These are phyloP conservation scores for Hypoxylon sp. DNA, from an alignment of 2,329 filamentous ascomycete species.

Conservation along the genomic window DNA sequence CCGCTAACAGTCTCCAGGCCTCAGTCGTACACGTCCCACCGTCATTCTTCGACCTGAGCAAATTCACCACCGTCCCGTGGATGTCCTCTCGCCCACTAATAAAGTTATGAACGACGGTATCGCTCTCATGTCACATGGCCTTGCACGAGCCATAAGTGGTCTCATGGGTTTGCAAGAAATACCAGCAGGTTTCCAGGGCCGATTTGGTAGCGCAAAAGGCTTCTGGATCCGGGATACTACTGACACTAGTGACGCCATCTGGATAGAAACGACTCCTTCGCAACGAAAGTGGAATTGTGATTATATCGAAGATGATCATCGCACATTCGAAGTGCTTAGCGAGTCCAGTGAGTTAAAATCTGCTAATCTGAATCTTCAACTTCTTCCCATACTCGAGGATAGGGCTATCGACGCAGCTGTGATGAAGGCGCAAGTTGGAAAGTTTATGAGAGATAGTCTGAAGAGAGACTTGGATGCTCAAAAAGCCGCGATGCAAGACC, in stretches of 20 bases:
- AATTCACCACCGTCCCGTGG: constrained; percentile 58
- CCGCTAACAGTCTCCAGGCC: constrained; percentile 57
- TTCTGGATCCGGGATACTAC: constrained; percentile 77
- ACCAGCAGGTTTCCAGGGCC: constrained; percentile 77
- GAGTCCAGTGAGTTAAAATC: constrained; percentile 63
- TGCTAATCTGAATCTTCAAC: constrained; percentile 75
- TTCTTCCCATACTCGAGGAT: constrained; percentile 77
- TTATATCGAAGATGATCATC: constrained; percentile 63
- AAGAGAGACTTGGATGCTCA: constrained; percentile 63
- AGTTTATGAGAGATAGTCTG: constrained; percentile 60
- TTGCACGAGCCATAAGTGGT: constrained; percentile 68
- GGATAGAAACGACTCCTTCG: constrained; percentile 77
- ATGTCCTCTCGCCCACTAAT: constrained; percentile 59
- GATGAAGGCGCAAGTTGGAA: constrained; percentile 66
- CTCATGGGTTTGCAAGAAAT: constrained; percentile 66
- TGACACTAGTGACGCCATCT: constrained; percentile 64
- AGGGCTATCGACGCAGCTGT: constrained; percentile 62
- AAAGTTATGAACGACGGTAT: constrained; percentile 78
- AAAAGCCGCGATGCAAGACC: constrained; percentile 65
- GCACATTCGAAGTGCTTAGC: constrained; percentile 76
- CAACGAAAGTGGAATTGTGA: constrained; percentile 78
- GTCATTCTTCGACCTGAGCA: constrained; percentile 63
- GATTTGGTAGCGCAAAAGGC: constrained; percentile 81
- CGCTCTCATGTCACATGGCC: constrained; percentile 72
- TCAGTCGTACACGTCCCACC: constrained; percentile 67